Evolutionary conservation across 768 basidiomycete species (phyloP).

Genomic region (Psilocybe cubensis): DNA sequence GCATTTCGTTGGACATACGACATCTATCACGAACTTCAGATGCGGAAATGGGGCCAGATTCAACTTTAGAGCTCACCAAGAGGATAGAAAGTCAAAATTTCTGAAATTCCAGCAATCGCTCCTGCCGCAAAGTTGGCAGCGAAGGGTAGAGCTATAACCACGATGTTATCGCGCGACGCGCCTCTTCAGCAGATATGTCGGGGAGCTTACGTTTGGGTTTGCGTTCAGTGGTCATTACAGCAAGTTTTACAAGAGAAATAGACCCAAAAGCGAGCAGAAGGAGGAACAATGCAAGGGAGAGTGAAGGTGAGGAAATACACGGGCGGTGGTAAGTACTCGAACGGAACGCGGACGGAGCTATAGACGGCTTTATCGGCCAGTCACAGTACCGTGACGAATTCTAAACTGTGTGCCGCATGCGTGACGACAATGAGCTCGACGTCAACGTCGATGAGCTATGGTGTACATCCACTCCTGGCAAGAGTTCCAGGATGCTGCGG

Average conservation of each 20-base stretch:
- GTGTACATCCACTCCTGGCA: slow-evolving; percentile 92
- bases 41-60: neutral
- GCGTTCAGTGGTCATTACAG: slow-evolving; percentile 28
- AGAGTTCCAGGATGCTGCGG: slow-evolving; percentile 89
- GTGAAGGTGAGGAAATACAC: neutral
- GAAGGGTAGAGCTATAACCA: slow-evolving; percentile 73
- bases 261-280: neutral
- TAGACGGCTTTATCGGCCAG: slow-evolving; percentile 14
- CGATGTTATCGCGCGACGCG: slow-evolving; percentile 4
- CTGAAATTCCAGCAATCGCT: slow-evolving; percentile 91
- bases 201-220: slow-evolving; percentile 33
- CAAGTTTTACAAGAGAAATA: slow-evolving; percentile 1
- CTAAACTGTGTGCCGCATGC: neutral
- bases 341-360: no score
- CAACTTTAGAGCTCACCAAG: slow-evolving; percentile 59
- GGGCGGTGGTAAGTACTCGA: slow-evolving; percentile 5
- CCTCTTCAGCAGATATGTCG: neutral
- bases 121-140: slow-evolving; percentile 92
- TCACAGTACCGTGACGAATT: slow-evolving; percentile 1
- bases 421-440: slow-evolving; percentile 23
- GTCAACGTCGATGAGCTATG: slow-evolving; percentile 59
- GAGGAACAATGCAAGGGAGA: slow-evolving; percentile 4
- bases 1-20: slow-evolving; percentile 72
- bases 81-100: slow-evolving; percentile 86
- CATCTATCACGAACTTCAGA: slow-evolving; percentile 57